Evolutionary conservation across 352 stramenopile genomes (phyloP).

Genomic region (Phytophthora colocasiae): DNA sequence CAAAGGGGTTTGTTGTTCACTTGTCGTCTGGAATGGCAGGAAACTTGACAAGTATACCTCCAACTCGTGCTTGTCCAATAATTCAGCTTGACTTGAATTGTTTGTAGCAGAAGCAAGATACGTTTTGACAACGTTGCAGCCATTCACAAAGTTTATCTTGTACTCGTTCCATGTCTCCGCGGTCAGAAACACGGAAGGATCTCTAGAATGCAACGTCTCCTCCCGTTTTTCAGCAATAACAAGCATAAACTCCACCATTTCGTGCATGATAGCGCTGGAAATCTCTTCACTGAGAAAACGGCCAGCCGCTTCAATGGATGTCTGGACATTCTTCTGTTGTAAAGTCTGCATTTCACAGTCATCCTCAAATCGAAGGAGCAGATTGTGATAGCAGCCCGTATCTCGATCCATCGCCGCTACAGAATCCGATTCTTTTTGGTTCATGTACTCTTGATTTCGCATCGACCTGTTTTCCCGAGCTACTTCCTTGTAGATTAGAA

Average conservation of each 20-base stretch:
- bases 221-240: constrained; percentile 60
- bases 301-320: constrained; percentile 44
- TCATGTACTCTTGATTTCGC: constrained; percentile 56
- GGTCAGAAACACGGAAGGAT: constrained; percentile 47
- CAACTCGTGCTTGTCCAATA: constrained; percentile 48
- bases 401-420: constrained; percentile 62
- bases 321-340: constrained; percentile 42
- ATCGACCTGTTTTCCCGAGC: constrained; percentile 62
- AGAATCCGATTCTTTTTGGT: constrained; percentile 55
- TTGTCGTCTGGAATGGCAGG: constrained; percentile 17
- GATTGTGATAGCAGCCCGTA: constrained; percentile 51
- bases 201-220: constrained; percentile 49
- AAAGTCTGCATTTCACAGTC: constrained; percentile 54
- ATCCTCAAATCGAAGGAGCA: constrained; percentile 73
- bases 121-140: constrained; percentile 2
- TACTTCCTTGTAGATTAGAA: constrained; percentile 77
- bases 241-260: constrained; percentile 67
- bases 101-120: constrained; percentile 2
- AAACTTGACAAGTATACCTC: constrained; percentile 58
- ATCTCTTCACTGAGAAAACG: constrained; percentile 57
- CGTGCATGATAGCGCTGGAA: constrained; percentile 42
- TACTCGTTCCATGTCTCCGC: constrained; percentile 63
- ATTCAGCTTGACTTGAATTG: constrained; percentile 9
- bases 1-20: constrained; percentile 23
- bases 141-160: constrained; percentile 53